Percentiles rank a stretch among this genome's conserved stretches.
These are phyloP conservation scores for Amanita fuliginea DNA, from an alignment of 768 basidiomycete genomes.

Conservation along the genomic window DNA sequence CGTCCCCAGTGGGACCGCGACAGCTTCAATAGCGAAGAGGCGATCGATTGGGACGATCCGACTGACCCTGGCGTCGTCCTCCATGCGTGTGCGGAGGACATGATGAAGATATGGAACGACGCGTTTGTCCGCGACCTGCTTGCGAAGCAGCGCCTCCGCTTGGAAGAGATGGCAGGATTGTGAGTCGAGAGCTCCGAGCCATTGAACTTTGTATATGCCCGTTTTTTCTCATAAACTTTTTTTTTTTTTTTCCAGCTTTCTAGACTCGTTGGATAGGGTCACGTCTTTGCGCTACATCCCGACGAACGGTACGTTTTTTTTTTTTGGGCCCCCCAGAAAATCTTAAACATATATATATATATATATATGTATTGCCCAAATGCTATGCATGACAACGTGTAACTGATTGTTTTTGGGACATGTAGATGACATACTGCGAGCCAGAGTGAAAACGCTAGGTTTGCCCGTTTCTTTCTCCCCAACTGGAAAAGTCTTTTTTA, in stretches of 20 bases:
- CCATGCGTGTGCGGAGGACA: conserved; percentile 50
- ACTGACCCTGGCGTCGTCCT: conserved; percentile 49
- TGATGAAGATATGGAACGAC: conserved; percentile 55
- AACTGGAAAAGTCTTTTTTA: background rate
- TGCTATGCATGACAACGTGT: too few species aligned
- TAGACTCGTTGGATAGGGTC: conserved; percentile 55
- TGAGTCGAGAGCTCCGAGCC: conserved; percentile 29
- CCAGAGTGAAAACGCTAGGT: conserved; percentile 52
- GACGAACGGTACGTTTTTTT: conserved; percentile 43
- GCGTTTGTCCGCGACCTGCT: conserved; percentile 40
- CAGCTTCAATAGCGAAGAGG: conserved; percentile 19
- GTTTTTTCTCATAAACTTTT: background rate
- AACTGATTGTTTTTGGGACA: background rate
- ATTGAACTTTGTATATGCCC: too few species aligned
- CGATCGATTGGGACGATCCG: conserved; percentile 33
- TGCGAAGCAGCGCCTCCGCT: conserved; percentile 37
- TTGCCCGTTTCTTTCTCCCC: conserved; percentile 4
- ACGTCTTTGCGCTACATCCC: conserved; percentile 53
- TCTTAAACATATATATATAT: too few species aligned
- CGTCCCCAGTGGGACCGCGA: conserved; percentile 11
- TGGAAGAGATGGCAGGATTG: conserved; percentile 69
- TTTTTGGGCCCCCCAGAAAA: too few species aligned
- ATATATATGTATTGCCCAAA: too few species aligned
- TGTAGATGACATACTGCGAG: conserved; percentile 61
- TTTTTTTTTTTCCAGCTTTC: conserved; percentile 36